A percentile compares a stretch with the other conserved stretches of the same genome.
phyloP scores from a whole-genome alignment of 2,329 filamentous ascomycete species.

The Aspergillus chevalieri region DNA sequence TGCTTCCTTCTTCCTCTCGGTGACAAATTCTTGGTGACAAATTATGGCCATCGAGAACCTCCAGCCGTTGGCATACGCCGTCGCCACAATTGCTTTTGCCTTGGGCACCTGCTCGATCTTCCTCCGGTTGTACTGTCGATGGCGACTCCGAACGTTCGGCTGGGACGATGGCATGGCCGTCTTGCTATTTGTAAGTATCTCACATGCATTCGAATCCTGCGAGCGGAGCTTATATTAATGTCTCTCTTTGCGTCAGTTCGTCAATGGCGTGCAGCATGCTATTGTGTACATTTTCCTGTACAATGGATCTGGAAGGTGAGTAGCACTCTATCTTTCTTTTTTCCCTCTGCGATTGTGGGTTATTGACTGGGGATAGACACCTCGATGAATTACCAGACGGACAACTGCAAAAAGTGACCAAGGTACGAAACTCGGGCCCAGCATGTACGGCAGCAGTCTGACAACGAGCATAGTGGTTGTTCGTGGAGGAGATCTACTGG shows the following conservation, averaged over 20 bases:
- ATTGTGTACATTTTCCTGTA: conserved; percentile 4
- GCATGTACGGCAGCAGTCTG: neutral
- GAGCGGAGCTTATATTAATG: neutral
- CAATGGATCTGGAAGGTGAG: conserved; percentile 1
- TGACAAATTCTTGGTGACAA: neutral
- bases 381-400: neutral
- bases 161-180: conserved; percentile 1
- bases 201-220: neutral
- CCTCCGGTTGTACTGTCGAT: conserved; percentile 1
- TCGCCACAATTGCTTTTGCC: neutral
- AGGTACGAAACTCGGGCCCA: neutral
- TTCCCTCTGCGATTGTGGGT: neutral
- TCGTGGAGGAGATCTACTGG: conserved; percentile 5
- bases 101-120: neutral
- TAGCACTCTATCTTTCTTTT: neutral
- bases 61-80: neutral
- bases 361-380: neutral
- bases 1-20: neutral
- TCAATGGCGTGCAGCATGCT: conserved; percentile 3
- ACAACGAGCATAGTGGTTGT: conserved; percentile 3
- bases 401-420: neutral
- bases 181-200: conserved; percentile 1
- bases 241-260: neutral
- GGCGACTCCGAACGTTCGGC: neutral
- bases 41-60: neutral